Evolutionary conservation across 495 filamentous ascomycete genomes (phyloP), one percentile per base, ranked within the genome.

Genomic region (Penicillium paradoxum): DNA sequence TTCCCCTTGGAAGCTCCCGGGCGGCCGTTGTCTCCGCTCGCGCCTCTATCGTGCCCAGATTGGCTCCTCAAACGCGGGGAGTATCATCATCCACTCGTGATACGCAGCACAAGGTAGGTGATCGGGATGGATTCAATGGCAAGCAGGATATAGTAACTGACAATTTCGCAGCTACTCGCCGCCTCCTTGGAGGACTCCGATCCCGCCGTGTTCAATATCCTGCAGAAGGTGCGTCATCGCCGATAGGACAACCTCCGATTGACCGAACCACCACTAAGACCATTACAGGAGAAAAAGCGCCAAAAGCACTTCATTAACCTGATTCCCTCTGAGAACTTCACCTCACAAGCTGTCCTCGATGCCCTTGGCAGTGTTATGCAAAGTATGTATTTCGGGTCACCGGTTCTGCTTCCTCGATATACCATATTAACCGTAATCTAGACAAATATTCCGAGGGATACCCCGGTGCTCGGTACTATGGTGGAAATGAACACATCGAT

Each of bases 381-480:
- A 75, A 98, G 89, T 93, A 75, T 47, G 86, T 63, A 36, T 27
- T 22, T 13, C 30, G 6, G 30, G 27, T 45, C 73, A 21, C 37
- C 29, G 42, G 25, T 30, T 33, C 37, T 39, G 14, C 27, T 19
- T 29, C 45, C 36, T 24, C 2, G 41, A 36, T 36, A 55, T 36
- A 13, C 22, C 33, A 38, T 43, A 2, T 54, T 65, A 45, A 59
- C 47, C 41, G 50, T 33, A 55, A 21, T 18, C n/a, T 66, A 92
- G 89, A 98, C 64, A 98, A 98, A 69, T 98, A 98, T 75, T 97
- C 95, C 6, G 93, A 98, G 71, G 93, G 93, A 36, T 98, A 98
- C 60, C 93, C 93, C 42, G 95, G 93, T 44, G 95, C 92, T 38
- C 74, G 93, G 65, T 98, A 98, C 71, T 98, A 98, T 66, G 93